These are phyloP conservation scores for Marasmius sp. DNA, from an alignment of 1,284 basidiomycete genomes.

Conservation along the genomic window DNA sequence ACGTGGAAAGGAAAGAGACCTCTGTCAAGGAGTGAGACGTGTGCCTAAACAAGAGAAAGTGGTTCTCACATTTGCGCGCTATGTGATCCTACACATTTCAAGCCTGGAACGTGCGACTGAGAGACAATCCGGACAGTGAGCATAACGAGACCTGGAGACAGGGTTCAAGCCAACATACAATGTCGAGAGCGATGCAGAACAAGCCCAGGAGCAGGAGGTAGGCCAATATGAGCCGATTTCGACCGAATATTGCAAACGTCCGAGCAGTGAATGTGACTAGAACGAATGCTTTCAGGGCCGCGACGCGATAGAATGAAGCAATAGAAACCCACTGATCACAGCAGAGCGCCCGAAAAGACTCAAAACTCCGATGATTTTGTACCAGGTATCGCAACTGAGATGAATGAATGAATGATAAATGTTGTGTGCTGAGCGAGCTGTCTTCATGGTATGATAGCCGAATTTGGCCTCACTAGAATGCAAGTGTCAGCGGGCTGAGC, in stretches of 20 bases:
- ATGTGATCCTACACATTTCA: not conserved
- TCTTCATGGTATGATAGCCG: not conserved
- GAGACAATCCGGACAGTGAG: too few relatives aligned
- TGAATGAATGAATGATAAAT: too few relatives aligned
- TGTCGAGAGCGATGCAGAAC: constrained; percentile 26
- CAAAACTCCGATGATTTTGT: constrained; percentile 5
- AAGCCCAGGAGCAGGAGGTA: constrained; percentile 24
- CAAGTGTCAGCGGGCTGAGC: too few relatives aligned
- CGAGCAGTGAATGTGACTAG: constrained; percentile 26
- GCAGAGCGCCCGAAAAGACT: constrained; percentile 12
- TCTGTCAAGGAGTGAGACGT: not conserved
- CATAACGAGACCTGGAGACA: not conserved
- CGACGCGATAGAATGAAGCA: not conserved
- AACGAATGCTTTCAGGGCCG: not conserved
- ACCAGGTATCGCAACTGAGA: constrained; percentile 9
- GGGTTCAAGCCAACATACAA: constrained; percentile 17
- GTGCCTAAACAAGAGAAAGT: too few relatives aligned
- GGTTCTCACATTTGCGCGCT: not conserved
- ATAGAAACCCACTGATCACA: constrained; percentile 10
- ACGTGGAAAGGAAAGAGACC: not conserved
- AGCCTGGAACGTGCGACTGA: not conserved
- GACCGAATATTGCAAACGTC: constrained; percentile 27
- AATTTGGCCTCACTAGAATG: not conserved
- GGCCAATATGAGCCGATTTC: constrained; percentile 21
- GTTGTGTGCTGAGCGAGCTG: not conserved